phyloP scores from a whole-genome alignment of 225 moss, liverwort and hornwort species.

The Thuidium tamariscinum region DNA sequence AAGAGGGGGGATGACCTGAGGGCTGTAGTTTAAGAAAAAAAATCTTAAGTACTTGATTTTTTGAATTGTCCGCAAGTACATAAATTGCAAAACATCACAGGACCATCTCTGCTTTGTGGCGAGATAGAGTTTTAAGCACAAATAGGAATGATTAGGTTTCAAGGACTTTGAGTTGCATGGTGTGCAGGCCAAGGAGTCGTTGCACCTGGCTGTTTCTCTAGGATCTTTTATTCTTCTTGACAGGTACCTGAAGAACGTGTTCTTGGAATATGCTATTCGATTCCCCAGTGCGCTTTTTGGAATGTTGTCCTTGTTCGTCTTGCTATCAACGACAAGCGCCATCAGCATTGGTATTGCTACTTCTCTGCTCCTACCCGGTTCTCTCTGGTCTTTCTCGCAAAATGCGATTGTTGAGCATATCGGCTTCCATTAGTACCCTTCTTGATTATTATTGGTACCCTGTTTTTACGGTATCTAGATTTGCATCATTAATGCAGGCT shows the following conservation, averaged over 20 bases:
- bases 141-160: neutral
- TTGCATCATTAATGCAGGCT: neutral
- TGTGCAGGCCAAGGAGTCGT: slow-evolving; percentile 66
- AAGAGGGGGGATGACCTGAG: neutral
- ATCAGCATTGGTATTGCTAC: slow-evolving; percentile 35
- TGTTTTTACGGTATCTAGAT: neutral
- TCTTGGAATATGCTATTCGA: slow-evolving; percentile 56
- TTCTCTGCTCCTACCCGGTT: neutral
- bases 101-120: neutral
- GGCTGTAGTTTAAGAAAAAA: too few species aligned
- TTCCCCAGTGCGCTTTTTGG: slow-evolving; percentile 97
- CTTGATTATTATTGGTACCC: neutral
- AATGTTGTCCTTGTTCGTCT: slow-evolving; percentile 54
- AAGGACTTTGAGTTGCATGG: slow-evolving; percentile 7
- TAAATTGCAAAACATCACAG: neutral
- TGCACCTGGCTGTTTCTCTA: slow-evolving; percentile 72
- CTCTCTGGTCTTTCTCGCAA: neutral
- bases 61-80: neutral
- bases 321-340: slow-evolving; percentile 28
- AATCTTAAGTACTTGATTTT: neutral
- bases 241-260: slow-evolving; percentile 55
- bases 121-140: neutral
- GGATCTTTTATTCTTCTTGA: slow-evolving; percentile 68
- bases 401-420: neutral
- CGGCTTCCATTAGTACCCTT: neutral